Conservation (phyloP, 371 early-diverging fungal species). For the Mortierella polycephala region DNA sequence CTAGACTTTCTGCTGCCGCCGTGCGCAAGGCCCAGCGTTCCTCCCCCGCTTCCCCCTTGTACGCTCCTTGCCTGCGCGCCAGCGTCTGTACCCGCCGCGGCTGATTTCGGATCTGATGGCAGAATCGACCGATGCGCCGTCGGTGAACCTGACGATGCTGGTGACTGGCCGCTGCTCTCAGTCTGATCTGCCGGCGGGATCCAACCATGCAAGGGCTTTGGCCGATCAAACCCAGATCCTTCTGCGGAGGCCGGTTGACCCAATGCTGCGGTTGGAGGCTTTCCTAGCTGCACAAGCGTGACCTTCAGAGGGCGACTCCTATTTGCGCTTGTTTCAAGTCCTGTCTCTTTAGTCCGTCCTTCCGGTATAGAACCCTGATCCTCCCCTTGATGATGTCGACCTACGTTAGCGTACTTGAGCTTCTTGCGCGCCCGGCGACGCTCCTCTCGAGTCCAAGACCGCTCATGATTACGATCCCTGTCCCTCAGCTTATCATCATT, state of each 20-base stretch:
- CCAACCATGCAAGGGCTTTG: slow-evolving; percentile 30
- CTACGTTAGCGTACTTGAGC: slow-evolving; percentile 20
- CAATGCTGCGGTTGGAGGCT: slow-evolving; percentile 9
- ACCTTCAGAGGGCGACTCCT: slow-evolving; percentile 35
- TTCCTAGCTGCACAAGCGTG: slow-evolving; percentile 37
- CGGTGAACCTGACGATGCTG: neutral
- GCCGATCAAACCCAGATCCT: slow-evolving; percentile 7
- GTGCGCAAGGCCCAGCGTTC: no score
- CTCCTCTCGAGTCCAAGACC: slow-evolving; percentile 17
- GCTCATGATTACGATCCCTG: slow-evolving; percentile 13
- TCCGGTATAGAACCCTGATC: slow-evolving; percentile 10
- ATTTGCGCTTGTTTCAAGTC: neutral
- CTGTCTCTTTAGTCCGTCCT: slow-evolving; percentile 6
- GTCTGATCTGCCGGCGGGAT: slow-evolving; percentile 10
- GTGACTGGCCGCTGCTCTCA: neutral
- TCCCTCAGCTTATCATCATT: slow-evolving; percentile 10
- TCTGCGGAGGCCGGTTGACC: slow-evolving; percentile 9
- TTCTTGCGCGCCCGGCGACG: slow-evolving; percentile 33
- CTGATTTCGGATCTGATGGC: slow-evolving; percentile 7
- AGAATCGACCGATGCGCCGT: slow-evolving; percentile 11
- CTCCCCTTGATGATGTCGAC: slow-evolving; percentile 18
- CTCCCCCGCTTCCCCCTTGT: no score
- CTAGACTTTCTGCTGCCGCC: no score
- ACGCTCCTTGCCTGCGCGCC: no score
- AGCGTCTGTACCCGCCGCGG: neutral